Conservation (phyloP, 1,139 yeast species). For the Yamadazyma dendronema region DNA sequence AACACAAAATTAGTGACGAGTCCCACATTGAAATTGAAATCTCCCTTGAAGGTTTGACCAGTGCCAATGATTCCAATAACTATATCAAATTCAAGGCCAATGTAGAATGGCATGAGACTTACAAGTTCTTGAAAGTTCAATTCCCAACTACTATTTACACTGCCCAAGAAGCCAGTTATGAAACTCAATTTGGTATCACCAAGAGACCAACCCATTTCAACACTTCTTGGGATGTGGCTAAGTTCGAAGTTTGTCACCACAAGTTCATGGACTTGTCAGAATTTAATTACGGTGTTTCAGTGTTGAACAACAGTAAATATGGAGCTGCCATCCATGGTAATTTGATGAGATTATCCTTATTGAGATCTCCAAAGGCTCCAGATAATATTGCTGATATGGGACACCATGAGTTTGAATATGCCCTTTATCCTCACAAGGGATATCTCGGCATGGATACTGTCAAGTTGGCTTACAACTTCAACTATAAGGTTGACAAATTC, state of each 20-base stretch:
- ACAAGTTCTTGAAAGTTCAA: conserved; percentile 88
- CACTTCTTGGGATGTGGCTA: conserved; percentile 94
- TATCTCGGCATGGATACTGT: conserved; percentile 63
- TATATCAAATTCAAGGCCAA: conserved; percentile 55
- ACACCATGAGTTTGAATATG: conserved; percentile 75
- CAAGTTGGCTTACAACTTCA: conserved; percentile 75
- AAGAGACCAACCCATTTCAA: conserved; percentile 91
- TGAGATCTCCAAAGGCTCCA: conserved; percentile 87
- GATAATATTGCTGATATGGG: conserved; percentile 96
- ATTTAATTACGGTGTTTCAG: conserved; percentile 80
- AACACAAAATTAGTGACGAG: conserved; percentile 52
- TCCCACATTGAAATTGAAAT: conserved; percentile 68
- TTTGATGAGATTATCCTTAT: conserved; percentile 73
- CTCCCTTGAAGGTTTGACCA: conserved; percentile 59
- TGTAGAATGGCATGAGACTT: conserved; percentile 85
- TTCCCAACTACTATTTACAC: conserved; percentile 83
- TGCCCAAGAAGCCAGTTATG: conserved; percentile 74
- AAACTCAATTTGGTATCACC: conserved; percentile 90
- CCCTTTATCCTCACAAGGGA: conserved; percentile 79
- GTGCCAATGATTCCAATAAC: conserved; percentile 34
- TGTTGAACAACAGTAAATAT: conserved; percentile 82
- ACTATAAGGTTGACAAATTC: conserved; percentile 46
- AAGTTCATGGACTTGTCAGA: conserved; percentile 92
- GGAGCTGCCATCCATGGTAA: conserved; percentile 93
- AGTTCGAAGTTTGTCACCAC: conserved; percentile 94